Conservation (phyloP, 345 rosid genomes). For the Nephelium lappaceum region DNA sequence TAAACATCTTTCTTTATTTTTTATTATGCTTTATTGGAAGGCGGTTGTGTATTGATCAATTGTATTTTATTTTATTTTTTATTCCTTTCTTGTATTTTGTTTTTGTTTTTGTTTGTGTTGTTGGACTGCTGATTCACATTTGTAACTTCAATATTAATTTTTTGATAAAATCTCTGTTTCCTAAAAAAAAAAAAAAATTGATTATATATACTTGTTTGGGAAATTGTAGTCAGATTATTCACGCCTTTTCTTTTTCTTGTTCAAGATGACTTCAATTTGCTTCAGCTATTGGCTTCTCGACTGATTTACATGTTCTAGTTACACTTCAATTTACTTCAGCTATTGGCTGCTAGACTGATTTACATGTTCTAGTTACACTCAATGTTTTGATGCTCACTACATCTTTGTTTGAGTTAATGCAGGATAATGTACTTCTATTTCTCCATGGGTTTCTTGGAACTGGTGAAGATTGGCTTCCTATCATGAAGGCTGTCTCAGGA, state of each 20-base stretch:
- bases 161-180: too few species aligned
- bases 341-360: not conserved
- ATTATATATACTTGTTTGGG: not conserved
- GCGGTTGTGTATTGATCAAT: too few species aligned
- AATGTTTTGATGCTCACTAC: not conserved
- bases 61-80: too few species aligned
- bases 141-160: too few species aligned
- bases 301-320: not conserved
- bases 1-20: too few species aligned
- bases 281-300: slow-evolving; percentile 7
- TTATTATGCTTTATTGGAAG: too few species aligned
- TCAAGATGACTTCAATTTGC: slow-evolving; percentile 10
- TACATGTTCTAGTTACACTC: not conserved
- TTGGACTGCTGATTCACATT: too few species aligned
- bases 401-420: slow-evolving; percentile 22
- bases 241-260: not conserved
- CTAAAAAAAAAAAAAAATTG: not conserved
- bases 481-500: slow-evolving; percentile 77
- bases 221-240: not conserved
- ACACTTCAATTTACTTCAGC: not conserved
- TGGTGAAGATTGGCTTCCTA: slow-evolving; percentile 86
- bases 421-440: slow-evolving; percentile 64
- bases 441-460: slow-evolving; percentile 95
- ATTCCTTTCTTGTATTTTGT: too few species aligned
- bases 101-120: too few species aligned